A percentile compares a stretch with the other conserved stretches of the same genome.
phyloP scores from a whole-genome alignment of 2,329 filamentous ascomycete genomes.

The Lachnellula arida region DNA sequence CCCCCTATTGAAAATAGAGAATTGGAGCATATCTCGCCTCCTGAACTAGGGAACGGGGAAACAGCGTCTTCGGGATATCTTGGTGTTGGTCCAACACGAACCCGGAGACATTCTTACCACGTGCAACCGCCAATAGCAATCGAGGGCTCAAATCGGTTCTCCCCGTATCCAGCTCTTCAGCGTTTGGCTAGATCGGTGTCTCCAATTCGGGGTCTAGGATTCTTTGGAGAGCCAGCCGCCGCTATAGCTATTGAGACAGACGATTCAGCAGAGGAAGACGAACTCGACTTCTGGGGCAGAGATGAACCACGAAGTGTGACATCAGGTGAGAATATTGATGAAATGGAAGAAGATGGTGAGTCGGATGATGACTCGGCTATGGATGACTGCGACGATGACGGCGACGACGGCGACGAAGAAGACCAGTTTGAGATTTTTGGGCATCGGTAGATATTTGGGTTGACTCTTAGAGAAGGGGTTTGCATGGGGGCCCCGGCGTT shows the following conservation, averaged over 20 bases:
- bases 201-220: constrained; percentile 30
- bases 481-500: constrained; percentile 8
- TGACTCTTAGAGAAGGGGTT: constrained; percentile 3
- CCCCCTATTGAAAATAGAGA: constrained; percentile 22
- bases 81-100: constrained; percentile 13
- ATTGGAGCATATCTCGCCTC: constrained; percentile 14
- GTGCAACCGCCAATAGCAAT: constrained; percentile 11
- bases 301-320: constrained; percentile 36
- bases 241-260: constrained; percentile 43
- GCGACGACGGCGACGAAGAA: constrained; percentile 42
- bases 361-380: constrained; percentile 37
- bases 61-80: constrained; percentile 6
- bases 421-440: constrained; percentile 49
- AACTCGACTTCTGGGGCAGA: constrained; percentile 44
- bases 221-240: constrained; percentile 15
- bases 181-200: constrained; percentile 32
- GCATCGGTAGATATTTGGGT: constrained; percentile 38
- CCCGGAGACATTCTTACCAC: constrained; percentile 30
- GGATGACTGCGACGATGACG: constrained; percentile 36
- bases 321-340: constrained; percentile 24
- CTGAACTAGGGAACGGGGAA: constrained; percentile 17
- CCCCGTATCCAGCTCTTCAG: constrained; percentile 22
- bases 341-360: constrained; percentile 28
- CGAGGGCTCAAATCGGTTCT: constrained; percentile 16
- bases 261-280: constrained; percentile 45